Conservation (phyloP, 192 early-diverging fungal species). For the Paraglomus occultum region DNA sequence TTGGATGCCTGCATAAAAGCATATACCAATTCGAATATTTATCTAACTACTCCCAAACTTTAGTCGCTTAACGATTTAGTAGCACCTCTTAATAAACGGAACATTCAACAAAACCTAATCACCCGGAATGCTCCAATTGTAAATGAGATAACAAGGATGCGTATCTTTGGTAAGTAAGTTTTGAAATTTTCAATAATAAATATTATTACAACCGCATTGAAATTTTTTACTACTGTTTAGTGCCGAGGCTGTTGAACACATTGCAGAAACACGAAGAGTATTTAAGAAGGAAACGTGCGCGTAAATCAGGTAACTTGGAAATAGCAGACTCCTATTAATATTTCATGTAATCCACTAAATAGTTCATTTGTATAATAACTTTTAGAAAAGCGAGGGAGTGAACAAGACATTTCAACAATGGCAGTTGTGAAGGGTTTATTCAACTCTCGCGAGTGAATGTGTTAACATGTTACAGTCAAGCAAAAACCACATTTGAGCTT, state of each 20-base stretch:
- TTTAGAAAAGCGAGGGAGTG: too few species aligned
- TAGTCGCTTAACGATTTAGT: neutral
- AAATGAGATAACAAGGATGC: slow-evolving; percentile 16
- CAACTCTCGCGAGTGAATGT: too few species aligned
- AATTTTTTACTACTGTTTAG: neutral
- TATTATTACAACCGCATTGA: neutral
- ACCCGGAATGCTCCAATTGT: slow-evolving; percentile 1
- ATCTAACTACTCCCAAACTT: neutral
- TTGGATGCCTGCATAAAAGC: neutral
- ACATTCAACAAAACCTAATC: slow-evolving; percentile 17
- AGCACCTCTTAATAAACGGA: neutral
- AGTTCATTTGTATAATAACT: too few species aligned
- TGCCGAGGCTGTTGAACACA: slow-evolving; percentile 5
- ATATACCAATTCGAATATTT: too few species aligned
- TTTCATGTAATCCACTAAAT: too few species aligned
- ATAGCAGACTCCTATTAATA: too few species aligned
- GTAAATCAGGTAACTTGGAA: too few species aligned
- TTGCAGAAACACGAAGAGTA: slow-evolving; percentile 2
- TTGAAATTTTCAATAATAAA: neutral
- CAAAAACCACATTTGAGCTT: too few species aligned
- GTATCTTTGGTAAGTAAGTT: slow-evolving; percentile 1
- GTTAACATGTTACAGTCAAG: too few species aligned
- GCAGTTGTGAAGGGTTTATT: too few species aligned
- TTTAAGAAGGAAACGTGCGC: neutral
- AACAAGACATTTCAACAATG: too few species aligned